Conservation (phyloP, 495 filamentous ascomycete genomes). For the Neurospora sp. region DNA sequence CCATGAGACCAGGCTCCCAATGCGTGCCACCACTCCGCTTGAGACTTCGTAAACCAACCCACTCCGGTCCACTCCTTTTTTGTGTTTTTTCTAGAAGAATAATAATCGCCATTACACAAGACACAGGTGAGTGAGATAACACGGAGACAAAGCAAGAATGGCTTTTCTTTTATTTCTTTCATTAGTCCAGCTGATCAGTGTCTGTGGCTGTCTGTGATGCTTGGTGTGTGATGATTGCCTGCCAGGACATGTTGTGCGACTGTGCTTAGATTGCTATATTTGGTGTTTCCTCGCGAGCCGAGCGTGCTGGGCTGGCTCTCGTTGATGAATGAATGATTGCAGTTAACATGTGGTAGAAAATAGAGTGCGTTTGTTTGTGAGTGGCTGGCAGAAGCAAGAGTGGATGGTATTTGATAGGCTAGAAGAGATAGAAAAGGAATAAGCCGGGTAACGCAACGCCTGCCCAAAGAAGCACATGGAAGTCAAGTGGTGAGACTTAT, state of each 20-base stretch:
- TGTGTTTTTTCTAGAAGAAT: not conserved
- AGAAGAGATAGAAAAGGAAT: not conserved
- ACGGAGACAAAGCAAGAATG: not conserved
- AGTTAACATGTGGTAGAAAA: not conserved
- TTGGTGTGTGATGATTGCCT: not conserved
- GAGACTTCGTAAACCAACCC: not conserved
- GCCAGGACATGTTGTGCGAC: not conserved
- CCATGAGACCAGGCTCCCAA: not conserved
- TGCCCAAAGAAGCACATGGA: not conserved
- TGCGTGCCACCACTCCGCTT: not conserved
- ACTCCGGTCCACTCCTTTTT: not conserved
- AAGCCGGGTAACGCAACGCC: not conserved
- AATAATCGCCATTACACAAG: not conserved
- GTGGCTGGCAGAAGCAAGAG: not conserved
- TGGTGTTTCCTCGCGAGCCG: not conserved
- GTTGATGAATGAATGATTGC: not conserved
- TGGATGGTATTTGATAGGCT: not conserved
- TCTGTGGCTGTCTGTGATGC: not conserved
- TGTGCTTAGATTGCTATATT: not conserved
- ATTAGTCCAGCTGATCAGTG: not conserved
- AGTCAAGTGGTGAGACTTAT: not conserved
- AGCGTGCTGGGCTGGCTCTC: not conserved
- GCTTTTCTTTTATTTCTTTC: not conserved
- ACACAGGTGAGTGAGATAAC: not conserved
- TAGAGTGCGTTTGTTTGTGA: not conserved